These are phyloP conservation scores for Sphaerulina populicola DNA, from an alignment of 2,329 filamentous ascomycete genomes.

Conservation along the genomic window DNA sequence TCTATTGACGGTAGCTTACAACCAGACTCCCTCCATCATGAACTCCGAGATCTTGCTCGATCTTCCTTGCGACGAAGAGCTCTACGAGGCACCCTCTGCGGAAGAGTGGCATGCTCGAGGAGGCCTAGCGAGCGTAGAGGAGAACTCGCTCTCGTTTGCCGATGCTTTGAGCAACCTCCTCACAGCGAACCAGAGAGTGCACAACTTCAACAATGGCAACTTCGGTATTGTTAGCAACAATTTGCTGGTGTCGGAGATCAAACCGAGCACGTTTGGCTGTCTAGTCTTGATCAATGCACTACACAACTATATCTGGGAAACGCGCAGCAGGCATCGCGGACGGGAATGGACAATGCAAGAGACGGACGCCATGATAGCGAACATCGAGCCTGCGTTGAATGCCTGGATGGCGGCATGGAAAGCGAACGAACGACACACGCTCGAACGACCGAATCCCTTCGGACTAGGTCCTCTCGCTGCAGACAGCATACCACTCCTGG, in stretches of 20 bases:
- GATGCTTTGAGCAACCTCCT: conserved; percentile 72
- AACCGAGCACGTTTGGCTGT: conserved; percentile 85
- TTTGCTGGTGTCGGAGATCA: conserved; percentile 45
- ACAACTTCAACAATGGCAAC: conserved; percentile 23
- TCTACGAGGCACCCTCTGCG: conserved; percentile 77
- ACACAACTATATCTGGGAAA: conserved; percentile 98
- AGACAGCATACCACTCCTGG: conserved; percentile 81
- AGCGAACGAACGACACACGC: conserved; percentile 72
- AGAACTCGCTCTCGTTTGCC: conserved; percentile 69
- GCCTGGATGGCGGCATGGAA: conserved; percentile 93
- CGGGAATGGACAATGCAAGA: conserved; percentile 85
- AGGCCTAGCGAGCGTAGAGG: conserved; percentile 59
- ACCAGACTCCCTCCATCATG: conserved; percentile 79
- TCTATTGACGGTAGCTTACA: conserved; percentile 83
- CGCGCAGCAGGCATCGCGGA: conserved; percentile 77
- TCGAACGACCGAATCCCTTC: conserved; percentile 77
- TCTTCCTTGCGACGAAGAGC: conserved; percentile 84
- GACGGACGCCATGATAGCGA: conserved; percentile 89
- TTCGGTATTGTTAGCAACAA: conserved; percentile 14
- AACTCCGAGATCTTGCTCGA: conserved; percentile 90
- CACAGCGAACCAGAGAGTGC: conserved; percentile 58
- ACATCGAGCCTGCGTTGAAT: conserved; percentile 86
- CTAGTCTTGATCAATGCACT: conserved; percentile 86
- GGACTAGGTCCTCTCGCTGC: conserved; percentile 75
- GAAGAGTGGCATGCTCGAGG: conserved; percentile 72